Conservation (phyloP, 805 yeast genomes). For the Candida pseudofarinosa region DNA sequence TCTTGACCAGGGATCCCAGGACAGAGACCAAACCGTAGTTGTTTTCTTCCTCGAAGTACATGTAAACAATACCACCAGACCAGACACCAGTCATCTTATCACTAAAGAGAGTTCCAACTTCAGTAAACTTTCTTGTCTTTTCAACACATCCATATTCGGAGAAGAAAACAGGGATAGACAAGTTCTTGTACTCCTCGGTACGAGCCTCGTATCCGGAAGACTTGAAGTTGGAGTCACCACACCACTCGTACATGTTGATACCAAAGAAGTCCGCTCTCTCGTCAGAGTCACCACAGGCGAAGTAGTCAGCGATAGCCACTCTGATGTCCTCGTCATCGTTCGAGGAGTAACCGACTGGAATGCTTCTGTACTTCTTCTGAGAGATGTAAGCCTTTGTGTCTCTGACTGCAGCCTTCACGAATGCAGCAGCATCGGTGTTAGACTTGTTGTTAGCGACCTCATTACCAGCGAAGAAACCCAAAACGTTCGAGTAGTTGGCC, state of each 20-base stretch:
- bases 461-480: constrained; percentile 97
- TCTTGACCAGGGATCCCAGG: constrained; percentile 46
- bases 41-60: constrained; percentile 84
- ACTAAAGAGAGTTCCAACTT: constrained; percentile 63
- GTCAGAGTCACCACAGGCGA: constrained; percentile 69
- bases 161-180: constrained; percentile 78
- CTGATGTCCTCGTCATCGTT: constrained; percentile 85
- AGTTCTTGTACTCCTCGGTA: constrained; percentile 67
- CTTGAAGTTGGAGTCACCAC: constrained; percentile 58
- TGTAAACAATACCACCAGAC: constrained; percentile 93
- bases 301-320: constrained; percentile 74
- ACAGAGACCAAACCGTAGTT: constrained; percentile 75
- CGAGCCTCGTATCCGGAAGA: constrained; percentile 66
- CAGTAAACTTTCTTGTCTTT: constrained; percentile 73
- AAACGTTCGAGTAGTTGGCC: constrained; percentile 70
- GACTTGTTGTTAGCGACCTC: constrained; percentile 85
- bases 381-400: constrained; percentile 77
- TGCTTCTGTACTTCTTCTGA: constrained; percentile 59
- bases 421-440: constrained; percentile 88
- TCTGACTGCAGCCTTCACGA: constrained; percentile 93
- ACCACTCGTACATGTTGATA: constrained; percentile 86
- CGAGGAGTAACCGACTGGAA: constrained; percentile 94
- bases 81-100: constrained; percentile 80
- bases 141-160: constrained; percentile 87
- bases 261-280: constrained; percentile 78